Conservation (phyloP, 495 filamentous ascomycete species). For the Penicillium malachiteum region DNA sequence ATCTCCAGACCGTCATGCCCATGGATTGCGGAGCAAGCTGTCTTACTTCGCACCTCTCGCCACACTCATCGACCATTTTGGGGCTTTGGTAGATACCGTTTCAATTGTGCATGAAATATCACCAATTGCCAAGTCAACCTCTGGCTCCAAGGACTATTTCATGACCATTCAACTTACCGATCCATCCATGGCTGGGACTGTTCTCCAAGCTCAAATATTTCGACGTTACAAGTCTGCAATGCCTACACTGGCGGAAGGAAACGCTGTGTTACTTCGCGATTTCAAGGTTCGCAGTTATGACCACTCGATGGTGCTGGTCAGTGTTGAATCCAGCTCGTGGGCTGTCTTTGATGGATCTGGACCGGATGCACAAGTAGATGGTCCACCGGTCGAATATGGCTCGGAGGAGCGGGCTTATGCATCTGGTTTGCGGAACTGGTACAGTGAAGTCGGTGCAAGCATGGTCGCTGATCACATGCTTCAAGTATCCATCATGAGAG, state of each 20-base stretch:
- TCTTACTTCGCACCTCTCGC: slow-evolving; percentile 70
- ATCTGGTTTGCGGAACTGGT: slow-evolving; percentile 49
- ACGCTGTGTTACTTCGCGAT: slow-evolving; percentile 71
- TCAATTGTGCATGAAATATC: slow-evolving; percentile 62
- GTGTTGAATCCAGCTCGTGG: slow-evolving; percentile 58
- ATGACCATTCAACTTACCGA: slow-evolving; percentile 71
- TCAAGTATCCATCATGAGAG: slow-evolving; percentile 37
- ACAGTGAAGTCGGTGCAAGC: slow-evolving; percentile 30
- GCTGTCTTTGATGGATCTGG: slow-evolving; percentile 52
- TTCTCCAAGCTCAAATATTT: slow-evolving; percentile 63
- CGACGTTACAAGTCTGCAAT: slow-evolving; percentile 70
- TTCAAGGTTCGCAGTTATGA: slow-evolving; percentile 63
- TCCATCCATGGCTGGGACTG: slow-evolving; percentile 48
- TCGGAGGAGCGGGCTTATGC: slow-evolving; percentile 58
- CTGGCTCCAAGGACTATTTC: slow-evolving; percentile 67
- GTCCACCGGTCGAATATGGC: slow-evolving; percentile 65
- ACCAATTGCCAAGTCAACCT: slow-evolving; percentile 57
- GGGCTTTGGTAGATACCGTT: slow-evolving; percentile 61
- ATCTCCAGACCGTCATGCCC: slow-evolving; percentile 32
- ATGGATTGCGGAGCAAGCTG: slow-evolving; percentile 59
- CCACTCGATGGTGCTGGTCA: slow-evolving; percentile 46
- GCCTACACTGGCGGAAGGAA: slow-evolving; percentile 66
- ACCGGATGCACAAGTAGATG: slow-evolving; percentile 51
- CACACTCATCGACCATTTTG: slow-evolving; percentile 55
- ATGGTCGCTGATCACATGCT: slow-evolving; percentile 41